Percentiles rank a stretch among this genome's conserved stretches.
Conservation (phyloP, 1,284 basidiomycete genomes). For the Waitea zeae region DNA sequence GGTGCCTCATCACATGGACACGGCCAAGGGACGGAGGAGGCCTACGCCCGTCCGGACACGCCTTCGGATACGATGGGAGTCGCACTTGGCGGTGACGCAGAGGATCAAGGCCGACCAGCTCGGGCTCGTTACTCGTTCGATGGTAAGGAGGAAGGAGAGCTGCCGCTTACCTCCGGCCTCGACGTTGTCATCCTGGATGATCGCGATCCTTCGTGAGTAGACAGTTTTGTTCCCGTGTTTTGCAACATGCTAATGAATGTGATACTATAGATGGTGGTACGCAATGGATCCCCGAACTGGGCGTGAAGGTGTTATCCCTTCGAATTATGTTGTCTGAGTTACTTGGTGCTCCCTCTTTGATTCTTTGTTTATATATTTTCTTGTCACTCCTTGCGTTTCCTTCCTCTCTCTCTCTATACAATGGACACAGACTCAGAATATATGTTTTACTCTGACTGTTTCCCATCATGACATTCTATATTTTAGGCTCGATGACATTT, state of each 20-base stretch:
- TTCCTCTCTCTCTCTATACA: not conserved
- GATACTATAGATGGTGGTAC: constrained; percentile 70
- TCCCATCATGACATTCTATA: no score
- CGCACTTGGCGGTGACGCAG: constrained; percentile 30
- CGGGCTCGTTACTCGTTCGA: constrained; percentile 70
- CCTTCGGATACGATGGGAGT: constrained; percentile 55
- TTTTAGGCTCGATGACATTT: no score
- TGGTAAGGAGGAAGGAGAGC: constrained; percentile 59
- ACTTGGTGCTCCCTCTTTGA: constrained; percentile 6
- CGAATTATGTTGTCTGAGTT: constrained; percentile 66
- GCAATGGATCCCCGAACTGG: constrained; percentile 65
- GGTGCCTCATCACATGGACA: constrained; percentile 17
- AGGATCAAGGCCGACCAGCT: constrained; percentile 53
- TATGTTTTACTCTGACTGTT: no score
- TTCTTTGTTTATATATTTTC: constrained; percentile 10
- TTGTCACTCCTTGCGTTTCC: constrained; percentile 12
- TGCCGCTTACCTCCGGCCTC: constrained; percentile 48
- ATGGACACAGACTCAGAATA: not conserved
- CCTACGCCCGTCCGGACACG: constrained; percentile 60
- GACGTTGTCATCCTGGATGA: constrained; percentile 67
- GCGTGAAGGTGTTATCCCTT: constrained; percentile 75
- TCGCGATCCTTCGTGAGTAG: constrained; percentile 56
- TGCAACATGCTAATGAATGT: constrained; percentile 7
- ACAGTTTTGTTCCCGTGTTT: constrained; percentile 4
- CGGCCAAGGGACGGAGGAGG: constrained; percentile 56